Percentiles rank a stretch among this genome's conserved stretches.
Conservation (phyloP, 495 filamentous ascomycete species). For the Trichoderma virens region DNA sequence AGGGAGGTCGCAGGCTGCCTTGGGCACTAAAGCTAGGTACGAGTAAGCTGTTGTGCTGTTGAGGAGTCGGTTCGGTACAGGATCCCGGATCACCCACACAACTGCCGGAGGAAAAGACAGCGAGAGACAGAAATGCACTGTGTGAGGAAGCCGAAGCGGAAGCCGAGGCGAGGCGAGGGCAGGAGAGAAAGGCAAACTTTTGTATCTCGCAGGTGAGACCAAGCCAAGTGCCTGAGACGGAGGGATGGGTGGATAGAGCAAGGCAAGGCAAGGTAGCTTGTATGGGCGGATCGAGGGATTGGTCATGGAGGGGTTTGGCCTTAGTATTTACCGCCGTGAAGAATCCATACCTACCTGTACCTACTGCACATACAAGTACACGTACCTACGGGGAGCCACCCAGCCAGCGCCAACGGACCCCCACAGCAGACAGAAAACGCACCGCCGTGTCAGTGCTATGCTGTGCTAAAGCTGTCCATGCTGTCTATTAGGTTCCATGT, state of each 20-base stretch:
- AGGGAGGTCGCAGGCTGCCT: not conserved
- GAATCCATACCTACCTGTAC: not conserved
- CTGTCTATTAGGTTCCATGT: too few species aligned
- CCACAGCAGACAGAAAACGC: not conserved
- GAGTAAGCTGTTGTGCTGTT: not conserved
- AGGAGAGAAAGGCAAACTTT: slow-evolving; percentile 1
- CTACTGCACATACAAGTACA: too few species aligned
- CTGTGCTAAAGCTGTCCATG: too few species aligned
- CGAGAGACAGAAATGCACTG: not conserved
- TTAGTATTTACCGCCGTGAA: slow-evolving; percentile 8
- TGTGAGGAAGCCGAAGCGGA: not conserved
- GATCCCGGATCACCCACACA: not conserved
- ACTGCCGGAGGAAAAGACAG: not conserved
- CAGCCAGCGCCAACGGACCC: too few species aligned
- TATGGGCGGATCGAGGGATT: not conserved
- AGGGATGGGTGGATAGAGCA: not conserved
- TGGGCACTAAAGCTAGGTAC: not conserved
- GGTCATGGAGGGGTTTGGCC: not conserved
- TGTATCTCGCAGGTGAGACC: not conserved
- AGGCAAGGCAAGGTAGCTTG: not conserved
- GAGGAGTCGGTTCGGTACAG: not conserved
- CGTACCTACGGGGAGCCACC: too few species aligned
- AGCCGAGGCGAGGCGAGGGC: not conserved
- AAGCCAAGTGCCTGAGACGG: slow-evolving; percentile 2
- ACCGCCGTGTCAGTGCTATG: not conserved